A percentile compares a stretch with the other conserved stretches of the same genome.
phyloP scores from a whole-genome alignment of 345 rosid genomes.

The Populus pruinosa region DNA sequence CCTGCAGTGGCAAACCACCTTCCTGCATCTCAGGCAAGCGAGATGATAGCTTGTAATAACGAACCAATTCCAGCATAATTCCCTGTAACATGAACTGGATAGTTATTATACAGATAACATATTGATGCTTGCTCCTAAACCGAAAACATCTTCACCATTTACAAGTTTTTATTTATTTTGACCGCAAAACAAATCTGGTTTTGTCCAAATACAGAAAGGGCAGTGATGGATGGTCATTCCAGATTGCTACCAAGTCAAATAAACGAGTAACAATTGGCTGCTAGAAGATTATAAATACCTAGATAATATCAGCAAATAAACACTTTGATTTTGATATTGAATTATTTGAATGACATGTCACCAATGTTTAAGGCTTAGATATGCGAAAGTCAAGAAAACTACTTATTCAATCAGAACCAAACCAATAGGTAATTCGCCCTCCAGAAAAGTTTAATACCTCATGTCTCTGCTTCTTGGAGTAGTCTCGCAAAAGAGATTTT shows the following conservation, averaged over 20 bases:
- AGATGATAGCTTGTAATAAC: slow-evolving; percentile 27
- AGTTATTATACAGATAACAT: not conserved
- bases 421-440: not conserved
- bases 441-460: slow-evolving; percentile 48
- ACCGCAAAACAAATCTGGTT: too few species aligned
- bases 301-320: not conserved
- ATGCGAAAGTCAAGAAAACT: not conserved
- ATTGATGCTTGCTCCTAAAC: too few species aligned
- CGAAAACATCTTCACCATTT: not conserved
- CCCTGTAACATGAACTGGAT: slow-evolving; percentile 33
- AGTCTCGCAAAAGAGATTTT: slow-evolving; percentile 65
- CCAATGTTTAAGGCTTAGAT: not conserved
- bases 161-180: too few species aligned
- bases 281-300: too few species aligned
- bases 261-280: not conserved
- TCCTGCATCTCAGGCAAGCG: slow-evolving; percentile 23
- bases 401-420: not conserved
- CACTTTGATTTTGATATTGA: not conserved
- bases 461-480: slow-evolving; percentile 49
- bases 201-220: not conserved
- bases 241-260: not conserved
- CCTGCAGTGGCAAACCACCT: slow-evolving; percentile 14
- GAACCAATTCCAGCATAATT: slow-evolving; percentile 62
- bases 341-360: too few species aligned
- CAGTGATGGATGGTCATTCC: not conserved